phyloP scores from a whole-genome alignment of 768 basidiomycete genomes.

The Boletellus emodensis region DNA sequence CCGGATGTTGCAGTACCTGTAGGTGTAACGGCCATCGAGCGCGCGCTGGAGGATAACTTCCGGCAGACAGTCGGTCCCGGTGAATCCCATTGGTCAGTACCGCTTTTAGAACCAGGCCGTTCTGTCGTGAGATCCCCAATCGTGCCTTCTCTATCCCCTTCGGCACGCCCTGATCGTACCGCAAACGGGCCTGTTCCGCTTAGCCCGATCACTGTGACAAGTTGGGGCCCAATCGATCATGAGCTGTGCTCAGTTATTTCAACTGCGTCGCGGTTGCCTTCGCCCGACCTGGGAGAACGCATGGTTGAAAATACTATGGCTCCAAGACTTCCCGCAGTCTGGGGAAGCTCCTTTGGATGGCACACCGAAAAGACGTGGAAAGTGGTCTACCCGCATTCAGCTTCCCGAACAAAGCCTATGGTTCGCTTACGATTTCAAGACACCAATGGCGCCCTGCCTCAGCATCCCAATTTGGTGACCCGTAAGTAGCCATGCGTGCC shows the following conservation, averaged over 20 bases:
- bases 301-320: slow-evolving; percentile 25
- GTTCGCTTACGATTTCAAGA: slow-evolving; percentile 7
- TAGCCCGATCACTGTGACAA: slow-evolving; percentile 40
- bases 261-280: slow-evolving; percentile 39
- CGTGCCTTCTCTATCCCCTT: slow-evolving; percentile 41
- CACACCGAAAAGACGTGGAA: slow-evolving; percentile 19
- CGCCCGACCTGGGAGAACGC: slow-evolving; percentile 57
- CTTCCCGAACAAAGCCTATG: neutral
- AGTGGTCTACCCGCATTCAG: slow-evolving; percentile 17
- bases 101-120: slow-evolving; percentile 56
- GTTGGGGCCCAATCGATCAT: slow-evolving; percentile 50
- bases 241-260: slow-evolving; percentile 32
- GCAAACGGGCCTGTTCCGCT: slow-evolving; percentile 51
- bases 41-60: slow-evolving; percentile 11
- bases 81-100: slow-evolving; percentile 64
- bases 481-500: slow-evolving; percentile 20
- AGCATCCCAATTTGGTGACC: slow-evolving; percentile 28
- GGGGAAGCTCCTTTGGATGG: slow-evolving; percentile 27
- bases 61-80: slow-evolving; percentile 38
- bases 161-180: slow-evolving; percentile 53
- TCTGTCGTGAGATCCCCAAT: slow-evolving; percentile 38
- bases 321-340: slow-evolving; percentile 9
- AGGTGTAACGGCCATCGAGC: slow-evolving; percentile 18
- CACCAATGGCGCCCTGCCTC: slow-evolving; percentile 7
- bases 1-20: slow-evolving; percentile 11